Base-by-base conservation (phyloP, 306 rosid species). In the Prunus kanzakura region DNA sequence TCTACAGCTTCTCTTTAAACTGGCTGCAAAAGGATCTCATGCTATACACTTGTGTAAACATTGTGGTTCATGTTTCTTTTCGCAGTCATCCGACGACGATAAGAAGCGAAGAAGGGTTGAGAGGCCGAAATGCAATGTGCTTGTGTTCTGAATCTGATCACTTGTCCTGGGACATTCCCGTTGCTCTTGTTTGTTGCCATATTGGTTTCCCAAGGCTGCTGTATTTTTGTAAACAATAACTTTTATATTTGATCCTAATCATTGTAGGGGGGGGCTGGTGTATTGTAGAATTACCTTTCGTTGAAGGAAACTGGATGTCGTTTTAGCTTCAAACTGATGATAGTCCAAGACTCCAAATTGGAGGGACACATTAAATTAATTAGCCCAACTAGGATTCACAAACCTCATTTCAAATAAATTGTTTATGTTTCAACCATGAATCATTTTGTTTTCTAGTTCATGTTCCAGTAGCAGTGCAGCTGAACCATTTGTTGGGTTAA, bases 91-190 rank as follows among this genome's bases (percentile, higher is more conserved):
- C 22, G 93, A 88, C 38, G 87, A 81, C 60, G 86, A 69, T 20
- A 79, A 82, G 67, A 93, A 90, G 88, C 92, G 81, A 41, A 87
- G 90, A 67, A 82, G 76, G 88, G 84, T 88, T 13, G 91, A 84
- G 69, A 81, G 73, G 84, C 88, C 58, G 74, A 84, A 49, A 12
- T 93, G 96, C 75, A 87, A 85, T 72, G 96, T 93, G 72, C 89
- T 88, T 49, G 82, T 89, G 54, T 79, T 78, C 72, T 91, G 84
- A 88, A 52, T 52, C 22, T 32, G 45, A 19, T 22, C 8, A 2
- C 57, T 46, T 38, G 45, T 56, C 58, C 50, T 56, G 22, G 61
- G 43, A 72, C 45, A 67, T 72, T 69, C 65, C 83, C 73, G 68
- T 73, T 22, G 76, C 22, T 73, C 78, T 62, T 49, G 49, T 58